Evolutionary conservation across 768 basidiomycete genomes (phyloP).

Genomic region (Boletus pseudo-olivaceus): DNA sequence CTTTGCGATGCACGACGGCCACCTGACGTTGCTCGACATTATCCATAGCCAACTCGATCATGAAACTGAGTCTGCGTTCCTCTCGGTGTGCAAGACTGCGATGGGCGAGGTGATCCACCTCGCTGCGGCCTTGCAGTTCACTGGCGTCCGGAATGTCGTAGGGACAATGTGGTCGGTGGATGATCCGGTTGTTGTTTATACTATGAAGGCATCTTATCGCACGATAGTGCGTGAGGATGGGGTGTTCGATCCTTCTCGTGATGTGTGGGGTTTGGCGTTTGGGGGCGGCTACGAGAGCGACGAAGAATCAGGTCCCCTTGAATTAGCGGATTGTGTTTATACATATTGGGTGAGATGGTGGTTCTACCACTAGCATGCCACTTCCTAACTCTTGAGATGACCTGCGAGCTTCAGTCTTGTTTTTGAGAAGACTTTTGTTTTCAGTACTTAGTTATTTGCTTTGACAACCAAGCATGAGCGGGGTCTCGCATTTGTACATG

Average conservation of each 20-base stretch:
- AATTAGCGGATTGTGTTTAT: constrained; percentile 23
- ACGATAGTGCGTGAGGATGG: constrained; percentile 14
- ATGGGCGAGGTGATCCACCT: constrained; percentile 31
- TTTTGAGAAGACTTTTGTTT: neutral
- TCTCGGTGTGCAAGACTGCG: constrained; percentile 32
- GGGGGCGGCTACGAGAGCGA: constrained; percentile 8
- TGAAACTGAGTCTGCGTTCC: constrained; percentile 27
- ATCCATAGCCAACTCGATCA: constrained; percentile 7
- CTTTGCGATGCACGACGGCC: constrained; percentile 18
- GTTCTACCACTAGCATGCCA: neutral
- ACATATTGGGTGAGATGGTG: constrained; percentile 9
- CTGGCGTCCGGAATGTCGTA: constrained; percentile 27
- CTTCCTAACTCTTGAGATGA: neutral
- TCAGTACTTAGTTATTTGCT: neutral
- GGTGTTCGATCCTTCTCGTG: constrained; percentile 12
- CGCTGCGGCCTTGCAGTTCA: constrained; percentile 28
- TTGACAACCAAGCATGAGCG: neutral
- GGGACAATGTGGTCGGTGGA: constrained; percentile 33
- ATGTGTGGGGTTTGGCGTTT: constrained; percentile 16
- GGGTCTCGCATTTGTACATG: neutral
- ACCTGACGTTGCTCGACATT: constrained; percentile 23
- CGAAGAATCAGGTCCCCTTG: constrained; percentile 12
- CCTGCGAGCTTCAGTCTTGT: neutral
- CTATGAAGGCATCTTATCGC: constrained; percentile 17
- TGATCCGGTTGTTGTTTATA: constrained; percentile 17